A percentile compares a stretch with the other conserved stretches of the same genome.
Evolutionary conservation across 306 rosid species (phyloP).

Genomic region (Trifolium fragiferum): DNA sequence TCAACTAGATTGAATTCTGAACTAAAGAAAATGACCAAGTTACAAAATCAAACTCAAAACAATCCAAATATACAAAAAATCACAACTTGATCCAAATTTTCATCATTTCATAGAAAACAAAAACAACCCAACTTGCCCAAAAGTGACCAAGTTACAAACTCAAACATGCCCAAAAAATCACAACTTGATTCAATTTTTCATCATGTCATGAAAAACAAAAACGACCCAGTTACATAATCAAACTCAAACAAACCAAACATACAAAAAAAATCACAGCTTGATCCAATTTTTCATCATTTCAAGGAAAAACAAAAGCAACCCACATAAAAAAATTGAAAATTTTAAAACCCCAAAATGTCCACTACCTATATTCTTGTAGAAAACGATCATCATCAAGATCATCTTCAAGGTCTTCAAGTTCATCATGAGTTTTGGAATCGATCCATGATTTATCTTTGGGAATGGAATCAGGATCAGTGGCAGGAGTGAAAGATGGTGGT

Average conservation of each 20-base stretch:
- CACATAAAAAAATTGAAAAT: neutral
- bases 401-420: constrained; percentile 87
- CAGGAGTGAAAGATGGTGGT: constrained; percentile 79
- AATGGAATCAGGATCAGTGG: constrained; percentile 57
- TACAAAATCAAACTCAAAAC: neutral
- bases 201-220: neutral
- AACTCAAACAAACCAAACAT: no score
- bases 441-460: constrained; percentile 85
- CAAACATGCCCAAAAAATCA: neutral
- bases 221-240: neutral
- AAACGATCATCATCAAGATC: constrained; percentile 88
- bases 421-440: constrained; percentile 73
- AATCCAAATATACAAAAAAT: neutral
- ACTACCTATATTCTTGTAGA: constrained; percentile 81
- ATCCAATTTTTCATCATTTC: no score
- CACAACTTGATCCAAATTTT: neutral
- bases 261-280: no score
- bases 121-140: neutral
- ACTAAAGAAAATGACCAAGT: neutral
- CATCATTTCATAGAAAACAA: neutral
- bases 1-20: neutral
- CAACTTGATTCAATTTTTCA: neutral
- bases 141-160: neutral
- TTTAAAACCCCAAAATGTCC: neutral
- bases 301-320: neutral